Conservation (phyloP, 2,329 filamentous ascomycete genomes). For the Chaetomiaceae sp. region DNA sequence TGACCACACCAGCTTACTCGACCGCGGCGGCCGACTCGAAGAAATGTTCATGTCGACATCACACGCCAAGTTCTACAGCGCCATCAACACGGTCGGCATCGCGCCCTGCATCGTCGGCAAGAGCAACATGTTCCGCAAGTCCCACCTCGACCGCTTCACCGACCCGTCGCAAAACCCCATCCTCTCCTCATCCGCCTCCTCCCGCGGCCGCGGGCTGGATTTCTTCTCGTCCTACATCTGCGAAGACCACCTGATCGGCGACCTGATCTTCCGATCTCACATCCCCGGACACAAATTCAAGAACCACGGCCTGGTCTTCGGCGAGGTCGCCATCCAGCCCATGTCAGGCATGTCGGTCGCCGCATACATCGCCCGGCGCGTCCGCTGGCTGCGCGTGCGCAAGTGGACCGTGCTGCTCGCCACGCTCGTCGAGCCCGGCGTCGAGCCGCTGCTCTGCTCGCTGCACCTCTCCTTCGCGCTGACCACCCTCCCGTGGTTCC, state of each 20-base stretch:
- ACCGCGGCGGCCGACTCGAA: slow-evolving; percentile 77
- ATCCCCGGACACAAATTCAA: slow-evolving; percentile 51
- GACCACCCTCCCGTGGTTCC: slow-evolving; percentile 66
- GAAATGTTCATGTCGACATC: slow-evolving; percentile 92
- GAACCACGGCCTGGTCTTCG: slow-evolving; percentile 79
- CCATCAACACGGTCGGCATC: slow-evolving; percentile 87
- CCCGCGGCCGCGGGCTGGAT: slow-evolving; percentile 66
- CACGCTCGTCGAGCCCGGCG: slow-evolving; percentile 87
- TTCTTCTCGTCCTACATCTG: slow-evolving; percentile 96
- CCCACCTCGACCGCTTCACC: slow-evolving; percentile 75
- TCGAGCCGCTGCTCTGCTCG: slow-evolving; percentile 82
- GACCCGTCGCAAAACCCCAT: slow-evolving; percentile 43
- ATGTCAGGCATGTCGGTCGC: slow-evolving; percentile 73
- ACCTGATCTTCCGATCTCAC: slow-evolving; percentile 74
- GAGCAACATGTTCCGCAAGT: slow-evolving; percentile 96
- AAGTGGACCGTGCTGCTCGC: slow-evolving; percentile 91
- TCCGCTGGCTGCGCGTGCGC: slow-evolving; percentile 85
- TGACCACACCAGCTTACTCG: slow-evolving; percentile 25
- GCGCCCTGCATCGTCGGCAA: slow-evolving; percentile 95
- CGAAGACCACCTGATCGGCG: slow-evolving; percentile 94
- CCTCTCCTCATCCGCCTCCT: slow-evolving; percentile 34
- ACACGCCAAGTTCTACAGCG: slow-evolving; percentile 95
- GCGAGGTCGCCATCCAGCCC: slow-evolving; percentile 86
- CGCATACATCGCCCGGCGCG: slow-evolving; percentile 74
- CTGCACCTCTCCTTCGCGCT: slow-evolving; percentile 73